Conservation (phyloP, 2,329 filamentous ascomycete species). For the Fusarium globosum region DNA sequence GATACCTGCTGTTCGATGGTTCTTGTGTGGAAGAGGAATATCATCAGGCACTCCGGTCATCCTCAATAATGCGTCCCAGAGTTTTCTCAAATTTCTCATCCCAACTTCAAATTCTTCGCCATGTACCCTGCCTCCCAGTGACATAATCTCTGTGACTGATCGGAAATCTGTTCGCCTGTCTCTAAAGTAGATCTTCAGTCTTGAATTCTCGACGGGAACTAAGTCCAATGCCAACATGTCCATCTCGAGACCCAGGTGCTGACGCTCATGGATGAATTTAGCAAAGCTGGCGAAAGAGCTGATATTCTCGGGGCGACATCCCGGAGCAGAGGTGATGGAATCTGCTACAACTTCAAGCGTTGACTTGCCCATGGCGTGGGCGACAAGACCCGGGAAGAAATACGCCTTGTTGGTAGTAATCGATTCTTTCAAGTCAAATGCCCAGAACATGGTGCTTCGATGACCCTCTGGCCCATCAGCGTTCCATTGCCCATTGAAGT, state of each 20-base stretch:
- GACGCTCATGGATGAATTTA: background rate
- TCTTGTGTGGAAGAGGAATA: slow-evolving; percentile 13
- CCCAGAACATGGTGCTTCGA: background rate
- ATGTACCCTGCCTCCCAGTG: slow-evolving; percentile 34
- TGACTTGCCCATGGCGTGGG: background rate
- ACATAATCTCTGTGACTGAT: slow-evolving; percentile 43
- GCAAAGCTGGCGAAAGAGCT: background rate
- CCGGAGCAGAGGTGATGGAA: slow-evolving; percentile 33
- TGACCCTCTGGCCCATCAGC: background rate
- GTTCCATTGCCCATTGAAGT: background rate
- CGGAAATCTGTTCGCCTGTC: slow-evolving; percentile 45
- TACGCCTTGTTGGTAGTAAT: background rate
- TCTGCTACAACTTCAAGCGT: slow-evolving; percentile 11
- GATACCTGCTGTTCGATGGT: slow-evolving; percentile 49
- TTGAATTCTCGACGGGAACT: slow-evolving; percentile 41
- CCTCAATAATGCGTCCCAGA: slow-evolving; percentile 38
- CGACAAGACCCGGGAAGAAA: background rate
- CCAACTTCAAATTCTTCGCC: slow-evolving; percentile 16
- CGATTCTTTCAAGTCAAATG: background rate
- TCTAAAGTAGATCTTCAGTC: slow-evolving; percentile 53
- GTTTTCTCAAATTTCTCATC: slow-evolving; percentile 18
- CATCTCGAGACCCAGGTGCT: background rate
- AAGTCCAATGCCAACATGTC: slow-evolving; percentile 51
- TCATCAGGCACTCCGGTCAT: slow-evolving; percentile 1
- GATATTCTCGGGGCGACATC: background rate